These are phyloP conservation scores for Lablab purpureus DNA, from an alignment of 306 rosid species.

Conservation along the genomic window DNA sequence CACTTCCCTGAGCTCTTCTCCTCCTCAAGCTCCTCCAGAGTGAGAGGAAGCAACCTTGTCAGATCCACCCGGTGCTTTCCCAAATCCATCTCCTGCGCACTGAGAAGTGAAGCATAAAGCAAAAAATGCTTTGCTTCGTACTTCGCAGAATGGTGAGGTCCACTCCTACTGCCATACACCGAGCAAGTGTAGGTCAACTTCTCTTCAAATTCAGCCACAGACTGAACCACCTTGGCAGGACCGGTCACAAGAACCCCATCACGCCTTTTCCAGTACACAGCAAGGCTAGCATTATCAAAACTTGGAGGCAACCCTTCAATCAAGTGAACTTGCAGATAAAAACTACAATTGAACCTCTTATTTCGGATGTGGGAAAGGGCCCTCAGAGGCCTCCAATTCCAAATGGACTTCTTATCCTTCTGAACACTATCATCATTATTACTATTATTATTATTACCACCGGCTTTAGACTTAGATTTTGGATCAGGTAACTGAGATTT, in stretches of 20 bases:
- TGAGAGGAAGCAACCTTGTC: slow-evolving; percentile 91
- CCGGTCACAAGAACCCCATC: slow-evolving; percentile 72
- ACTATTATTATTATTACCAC: slow-evolving; percentile 30
- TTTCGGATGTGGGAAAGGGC: slow-evolving; percentile 74
- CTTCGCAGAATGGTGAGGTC: slow-evolving; percentile 93
- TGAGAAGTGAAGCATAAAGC: slow-evolving; percentile 73
- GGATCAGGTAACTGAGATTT: slow-evolving; percentile 56
- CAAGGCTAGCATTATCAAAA: slow-evolving; percentile 62
- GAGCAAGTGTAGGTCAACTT: slow-evolving; percentile 77
- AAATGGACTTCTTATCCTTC: slow-evolving; percentile 88
- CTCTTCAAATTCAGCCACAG: slow-evolving; percentile 76
- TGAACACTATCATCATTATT: slow-evolving; percentile 46
- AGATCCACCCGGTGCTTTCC: slow-evolving; percentile 91
- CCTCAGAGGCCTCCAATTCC: slow-evolving; percentile 91
- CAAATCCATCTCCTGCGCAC: slow-evolving; percentile 74
- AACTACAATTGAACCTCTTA: slow-evolving; percentile 83
- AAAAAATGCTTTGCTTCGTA: slow-evolving; percentile 91
- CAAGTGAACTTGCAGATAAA: slow-evolving; percentile 80
- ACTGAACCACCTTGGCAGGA: slow-evolving; percentile 64
- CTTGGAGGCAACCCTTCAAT: slow-evolving; percentile 71
- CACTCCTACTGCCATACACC: slow-evolving; percentile 89
- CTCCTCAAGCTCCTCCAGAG: slow-evolving; percentile 92
- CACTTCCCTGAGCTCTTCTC: slow-evolving; percentile 82
- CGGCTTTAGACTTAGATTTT: slow-evolving; percentile 55
- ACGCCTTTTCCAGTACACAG: slow-evolving; percentile 88